phyloP scores from a whole-genome alignment of 2,329 filamentous ascomycete genomes.

The Emmonsiellopsis sp. region DNA sequence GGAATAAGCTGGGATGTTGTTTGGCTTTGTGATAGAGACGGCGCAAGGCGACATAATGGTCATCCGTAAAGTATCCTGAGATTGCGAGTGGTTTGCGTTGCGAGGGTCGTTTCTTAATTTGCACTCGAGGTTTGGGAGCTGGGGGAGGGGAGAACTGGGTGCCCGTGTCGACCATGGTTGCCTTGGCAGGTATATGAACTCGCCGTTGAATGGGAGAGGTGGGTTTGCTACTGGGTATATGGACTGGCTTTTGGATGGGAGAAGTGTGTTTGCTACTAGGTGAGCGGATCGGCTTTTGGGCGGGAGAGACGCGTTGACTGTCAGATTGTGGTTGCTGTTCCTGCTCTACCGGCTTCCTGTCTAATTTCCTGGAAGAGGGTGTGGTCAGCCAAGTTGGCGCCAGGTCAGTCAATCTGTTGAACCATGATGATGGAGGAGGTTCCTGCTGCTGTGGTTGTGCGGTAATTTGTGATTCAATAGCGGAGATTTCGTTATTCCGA shows the following conservation, averaged over 20 bases:
- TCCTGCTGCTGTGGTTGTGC: neutral
- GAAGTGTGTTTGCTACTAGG: neutral
- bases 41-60: slow-evolving; percentile 30
- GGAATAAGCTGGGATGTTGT: slow-evolving; percentile 26
- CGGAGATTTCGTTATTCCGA: neutral
- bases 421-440: slow-evolving; percentile 25
- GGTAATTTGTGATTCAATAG: neutral
- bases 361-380: neutral
- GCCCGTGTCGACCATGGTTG: neutral
- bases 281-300: neutral
- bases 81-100: slow-evolving; percentile 18
- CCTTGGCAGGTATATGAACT: neutral
- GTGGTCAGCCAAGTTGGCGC: slow-evolving; percentile 12
- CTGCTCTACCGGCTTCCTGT: neutral
- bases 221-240: no score
- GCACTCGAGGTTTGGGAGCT: neutral
- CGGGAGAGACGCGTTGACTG: neutral
- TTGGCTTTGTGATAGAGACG: slow-evolving; percentile 31
- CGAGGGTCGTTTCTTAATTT: neutral
- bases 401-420: slow-evolving; percentile 17
- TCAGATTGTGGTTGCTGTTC: neutral
- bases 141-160: neutral
- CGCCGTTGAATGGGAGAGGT: neutral
- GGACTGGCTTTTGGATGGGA: neutral
- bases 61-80: slow-evolving; percentile 33